Conservation (phyloP, 2,329 filamentous ascomycete species). For the Ophiocordyceps camponoti-saundersi region DNA sequence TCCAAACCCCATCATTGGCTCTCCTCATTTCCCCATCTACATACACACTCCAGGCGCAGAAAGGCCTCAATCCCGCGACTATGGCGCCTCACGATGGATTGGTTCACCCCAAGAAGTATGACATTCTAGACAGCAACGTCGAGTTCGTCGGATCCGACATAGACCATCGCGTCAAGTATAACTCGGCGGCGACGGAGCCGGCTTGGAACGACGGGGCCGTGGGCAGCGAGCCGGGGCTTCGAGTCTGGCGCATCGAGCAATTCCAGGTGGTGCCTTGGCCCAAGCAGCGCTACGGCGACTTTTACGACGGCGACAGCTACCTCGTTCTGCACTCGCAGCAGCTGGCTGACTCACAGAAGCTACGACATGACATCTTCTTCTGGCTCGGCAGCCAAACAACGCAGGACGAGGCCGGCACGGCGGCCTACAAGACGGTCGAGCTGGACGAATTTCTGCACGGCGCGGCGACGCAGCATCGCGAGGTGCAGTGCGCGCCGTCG, state of each 20-base stretch:
- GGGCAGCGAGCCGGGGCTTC: conserved; percentile 34
- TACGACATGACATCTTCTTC: conserved; percentile 51
- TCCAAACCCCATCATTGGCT: no score
- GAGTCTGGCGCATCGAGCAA: conserved; percentile 50
- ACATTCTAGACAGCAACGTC: conserved; percentile 52
- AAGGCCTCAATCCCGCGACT: conserved; percentile 3
- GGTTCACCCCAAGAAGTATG: conserved; percentile 45
- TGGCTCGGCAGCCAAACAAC: conserved; percentile 50
- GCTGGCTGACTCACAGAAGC: conserved; percentile 21
- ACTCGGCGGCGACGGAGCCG: conserved; percentile 45
- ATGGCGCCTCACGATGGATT: conserved; percentile 48
- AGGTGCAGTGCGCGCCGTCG: conserved; percentile 41
- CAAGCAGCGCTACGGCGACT: conserved; percentile 35
- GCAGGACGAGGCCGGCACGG: conserved; percentile 51
- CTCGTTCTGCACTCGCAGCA: conserved; percentile 45
- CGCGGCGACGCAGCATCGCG: conserved; percentile 45
- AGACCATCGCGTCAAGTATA: conserved; percentile 52
- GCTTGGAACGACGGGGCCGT: conserved; percentile 46
- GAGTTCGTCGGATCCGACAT: conserved; percentile 46
- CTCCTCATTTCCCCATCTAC: not conserved
- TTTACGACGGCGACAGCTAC: conserved; percentile 53
- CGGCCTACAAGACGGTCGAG: conserved; percentile 56
- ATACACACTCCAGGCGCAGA: not conserved
- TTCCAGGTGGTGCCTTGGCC: conserved; percentile 49
- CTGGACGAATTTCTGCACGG: conserved; percentile 50